Base-by-base conservation (phyloP, 164 flowering plant genomes). In the Vitis labrusca region DNA sequence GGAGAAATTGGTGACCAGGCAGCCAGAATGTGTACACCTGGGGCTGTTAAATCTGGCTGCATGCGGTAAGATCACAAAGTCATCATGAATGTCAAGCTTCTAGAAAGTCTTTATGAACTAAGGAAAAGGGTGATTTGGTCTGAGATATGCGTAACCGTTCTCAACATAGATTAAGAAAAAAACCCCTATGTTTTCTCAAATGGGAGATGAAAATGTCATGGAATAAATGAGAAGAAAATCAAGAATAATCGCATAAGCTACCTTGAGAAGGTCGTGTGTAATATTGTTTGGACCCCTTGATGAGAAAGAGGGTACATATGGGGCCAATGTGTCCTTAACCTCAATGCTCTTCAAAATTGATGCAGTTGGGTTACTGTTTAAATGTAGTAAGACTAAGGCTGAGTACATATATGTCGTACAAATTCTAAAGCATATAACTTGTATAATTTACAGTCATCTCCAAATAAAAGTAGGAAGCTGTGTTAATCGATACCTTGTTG, bases 11-110 rank as follows among this genome's bases (percentile, higher is more conserved):
- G 74, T 47, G 80, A 73, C 79, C 77, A 82, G 9, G 85, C 79
- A 14, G 83, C 81, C 11, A 82, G 65, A 37, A 82, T 80, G 50
- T 69, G 54, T 5, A 70, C 77, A 3, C 82, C 85, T 1, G 85
- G 82, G 16, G 85, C 81, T 3, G 77, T 71, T 23, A 82, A 4
- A 72, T 82, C 82, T 1, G 82, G 82, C 82, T 82, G 79, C 13
- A 48, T 9, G 2, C 10, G 0, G 27, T 48, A 59, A 15, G 12
- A 54, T 4, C 7, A 54, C 8, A n/a, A 11, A 37, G 27, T 23
- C 27, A 23, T 23, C 27, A 23, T 23, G 27, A 23, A 23, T 23
- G 27, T 23, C 27, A 23, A 23, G 27, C 27, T 23, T 23, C 27
- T 23, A 23, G 27, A 23, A 23, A 23, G 27, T 23, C 27, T 23